phyloP scores from a whole-genome alignment of 2,329 filamentous ascomycete genomes.

The Trichoderma cornu-damae region DNA sequence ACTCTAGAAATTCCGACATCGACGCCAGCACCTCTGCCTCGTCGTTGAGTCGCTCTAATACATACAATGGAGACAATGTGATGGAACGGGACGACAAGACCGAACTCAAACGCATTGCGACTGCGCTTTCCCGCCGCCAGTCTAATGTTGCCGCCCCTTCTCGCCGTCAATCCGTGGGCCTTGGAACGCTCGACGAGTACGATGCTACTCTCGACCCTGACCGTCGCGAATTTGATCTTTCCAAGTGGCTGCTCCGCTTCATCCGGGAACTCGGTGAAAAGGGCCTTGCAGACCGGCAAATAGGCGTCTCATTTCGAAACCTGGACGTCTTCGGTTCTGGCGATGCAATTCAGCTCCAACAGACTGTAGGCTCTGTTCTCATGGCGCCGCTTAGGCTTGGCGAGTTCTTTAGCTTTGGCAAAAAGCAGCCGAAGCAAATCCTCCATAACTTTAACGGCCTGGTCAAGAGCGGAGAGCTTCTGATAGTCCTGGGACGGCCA shows the following conservation, averaged over 20 bases:
- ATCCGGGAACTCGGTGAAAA: conserved; percentile 47
- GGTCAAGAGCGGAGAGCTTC: conserved; percentile 58
- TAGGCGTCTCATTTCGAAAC: conserved; percentile 60
- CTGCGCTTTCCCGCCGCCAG: conserved; percentile 35
- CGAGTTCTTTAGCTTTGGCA: conserved; percentile 48
- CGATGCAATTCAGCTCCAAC: conserved; percentile 61
- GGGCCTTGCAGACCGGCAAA: conserved; percentile 47
- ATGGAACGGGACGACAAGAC: conserved; percentile 33
- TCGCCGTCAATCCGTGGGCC: conserved; percentile 18
- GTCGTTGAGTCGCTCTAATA: conserved; percentile 13
- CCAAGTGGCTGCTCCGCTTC: conserved; percentile 39
- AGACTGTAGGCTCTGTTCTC: conserved; percentile 58
- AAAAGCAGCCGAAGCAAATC: conserved; percentile 52
- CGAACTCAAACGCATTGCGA: conserved; percentile 39
- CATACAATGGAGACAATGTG: conserved; percentile 18
- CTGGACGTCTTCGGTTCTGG: conserved; percentile 64
- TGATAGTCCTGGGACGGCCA: conserved; percentile 64
- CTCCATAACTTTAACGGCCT: conserved; percentile 60
- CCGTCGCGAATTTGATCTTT: conserved; percentile 37
- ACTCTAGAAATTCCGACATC: conserved; percentile 8
- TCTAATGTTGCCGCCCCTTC: conserved; percentile 23
- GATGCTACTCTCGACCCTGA: conserved; percentile 36
- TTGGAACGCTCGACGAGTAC: conserved; percentile 25
- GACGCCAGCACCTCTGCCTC: conserved; percentile 1
- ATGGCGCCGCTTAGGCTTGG: conserved; percentile 52